Percentiles rank a stretch among this genome's conserved stretches.
Conservation (phyloP, 768 basidiomycete species). For the Trametopsis cervina region DNA sequence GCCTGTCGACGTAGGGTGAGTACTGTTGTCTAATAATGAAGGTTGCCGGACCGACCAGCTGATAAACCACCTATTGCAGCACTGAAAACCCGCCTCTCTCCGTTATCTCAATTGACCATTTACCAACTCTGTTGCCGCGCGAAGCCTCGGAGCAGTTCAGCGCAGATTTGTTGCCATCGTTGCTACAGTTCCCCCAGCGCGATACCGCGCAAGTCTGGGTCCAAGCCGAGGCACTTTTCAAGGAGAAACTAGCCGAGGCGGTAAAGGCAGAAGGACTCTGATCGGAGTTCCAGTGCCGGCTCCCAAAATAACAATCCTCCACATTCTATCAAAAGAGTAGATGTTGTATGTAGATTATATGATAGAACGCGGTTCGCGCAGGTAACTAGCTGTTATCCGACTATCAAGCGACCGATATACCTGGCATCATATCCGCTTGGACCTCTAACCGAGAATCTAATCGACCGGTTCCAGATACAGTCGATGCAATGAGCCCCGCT, state of each 20-base stretch:
- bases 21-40: too few relatives aligned
- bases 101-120: conserved; percentile 94
- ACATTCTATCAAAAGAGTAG: too few relatives aligned
- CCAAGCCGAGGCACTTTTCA: conserved; percentile 81
- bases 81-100: conserved; percentile 60
- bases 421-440: too few relatives aligned
- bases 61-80: conserved; percentile 29
- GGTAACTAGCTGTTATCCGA: background rate
- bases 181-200: conserved; percentile 69
- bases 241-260: conserved; percentile 55
- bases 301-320: too few relatives aligned
- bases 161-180: conserved; percentile 73
- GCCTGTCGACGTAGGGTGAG: conserved; percentile 74
- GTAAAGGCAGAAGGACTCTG: conserved; percentile 24
- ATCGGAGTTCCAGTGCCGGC: background rate
- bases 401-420: background rate
- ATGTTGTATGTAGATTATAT: background rate
- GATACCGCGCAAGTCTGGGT: conserved; percentile 72
- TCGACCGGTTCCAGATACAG: too few relatives aligned
- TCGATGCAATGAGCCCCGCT: too few relatives aligned
- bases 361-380: background rate
- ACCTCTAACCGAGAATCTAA: too few relatives aligned
- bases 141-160: conserved; percentile 98
- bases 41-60: too few relatives aligned
- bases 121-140: conserved; percentile 90